Evolutionary conservation across 176 grass and related monocot genomes (phyloP), one percentile per base, ranked within the genome.

Genomic region (Raddia distichophylla): DNA sequence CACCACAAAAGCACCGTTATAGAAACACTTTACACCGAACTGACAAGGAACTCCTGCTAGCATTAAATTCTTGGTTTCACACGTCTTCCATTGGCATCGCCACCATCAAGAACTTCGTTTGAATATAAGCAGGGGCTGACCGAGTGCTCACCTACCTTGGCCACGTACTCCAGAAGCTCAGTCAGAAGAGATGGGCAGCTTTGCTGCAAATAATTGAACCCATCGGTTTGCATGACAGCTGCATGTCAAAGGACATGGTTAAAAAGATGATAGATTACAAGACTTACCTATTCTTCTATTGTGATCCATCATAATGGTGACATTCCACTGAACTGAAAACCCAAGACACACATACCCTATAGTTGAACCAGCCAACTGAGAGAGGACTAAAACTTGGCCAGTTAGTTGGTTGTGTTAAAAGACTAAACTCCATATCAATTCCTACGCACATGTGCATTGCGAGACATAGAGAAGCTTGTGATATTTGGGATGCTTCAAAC

Each of bases 181-280:
- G 93, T 99, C 64, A 99, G 83, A 74, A 99, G 80, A 50, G 91
- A 91, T 2, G 91, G 93, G 77, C 97, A 99, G 82, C 97, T 99
- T 78, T 90, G 89, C 80, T 96, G 94, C 87, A 99, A 90, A 86
- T 99, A 99, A 70, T 99, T 93, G 46, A 96, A 99, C 32, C 97
- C 97, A 77, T 99, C 97, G 2, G 93, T 99, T 82, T 99, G 97
- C 97, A 99, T 99, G 46, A 99, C 97, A 4, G 93, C 97, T 99
- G 93, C 83, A 90, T 45, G 60, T 57, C 32, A 71, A 89, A 62
- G 58, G 46, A 42, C 7, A 75, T 18, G 3, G 58, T 71, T 74
- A 69, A 58, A 5, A 5, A 60, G 10, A 75, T 54, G 6, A 74
- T 44, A 65, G 59, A 82, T 60, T 58, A n/a, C 77, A 15, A 79